A percentile compares a stretch with the other conserved stretches of the same genome.
Conservation (phyloP, 2,329 filamentous ascomycete genomes). For the Alternaria infectoria region DNA sequence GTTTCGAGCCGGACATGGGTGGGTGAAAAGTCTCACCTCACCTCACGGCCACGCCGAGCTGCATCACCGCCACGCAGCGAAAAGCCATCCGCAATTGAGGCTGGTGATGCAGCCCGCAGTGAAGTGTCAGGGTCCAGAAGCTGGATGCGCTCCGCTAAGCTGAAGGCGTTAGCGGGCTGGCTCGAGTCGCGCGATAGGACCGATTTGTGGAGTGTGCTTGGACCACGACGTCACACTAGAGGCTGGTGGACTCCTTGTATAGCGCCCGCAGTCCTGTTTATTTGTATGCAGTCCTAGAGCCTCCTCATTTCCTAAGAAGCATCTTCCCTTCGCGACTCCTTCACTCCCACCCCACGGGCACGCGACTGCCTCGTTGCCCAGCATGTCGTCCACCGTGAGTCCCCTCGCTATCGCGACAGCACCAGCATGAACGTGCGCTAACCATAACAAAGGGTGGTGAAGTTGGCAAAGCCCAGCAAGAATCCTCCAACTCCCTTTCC, state of each 20-base stretch:
- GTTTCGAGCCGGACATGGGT: neutral
- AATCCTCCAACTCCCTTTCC: constrained; percentile 57
- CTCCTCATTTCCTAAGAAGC: constrained; percentile 4
- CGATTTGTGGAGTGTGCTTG: constrained; percentile 23
- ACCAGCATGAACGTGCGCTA: neutral
- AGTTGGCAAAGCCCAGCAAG: constrained; percentile 26
- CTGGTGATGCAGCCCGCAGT: constrained; percentile 15
- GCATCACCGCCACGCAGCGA: constrained; percentile 2
- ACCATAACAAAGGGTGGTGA: constrained; percentile 26
- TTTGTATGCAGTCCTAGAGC: constrained; percentile 18
- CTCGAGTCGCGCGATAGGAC: constrained; percentile 10
- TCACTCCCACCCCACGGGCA: constrained; percentile 8
- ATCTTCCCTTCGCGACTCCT: constrained; percentile 10
- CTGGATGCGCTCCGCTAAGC: constrained; percentile 7
- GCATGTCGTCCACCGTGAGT: constrained; percentile 34
- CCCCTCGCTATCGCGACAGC: neutral
- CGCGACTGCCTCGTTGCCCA: constrained; percentile 17
- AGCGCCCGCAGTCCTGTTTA: constrained; percentile 26
- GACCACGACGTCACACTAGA: constrained; percentile 23
- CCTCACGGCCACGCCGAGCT: constrained; percentile 13
- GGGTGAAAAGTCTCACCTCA: constrained; percentile 7
- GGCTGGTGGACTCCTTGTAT: constrained; percentile 18
- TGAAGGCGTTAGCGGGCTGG: constrained; percentile 8
- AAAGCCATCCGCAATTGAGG: constrained; percentile 14
- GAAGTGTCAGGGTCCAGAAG: constrained; percentile 19